These are phyloP conservation scores for Primulina huaijiensis DNA, from an alignment of 257 asterid genomes.

Conservation along the genomic window DNA sequence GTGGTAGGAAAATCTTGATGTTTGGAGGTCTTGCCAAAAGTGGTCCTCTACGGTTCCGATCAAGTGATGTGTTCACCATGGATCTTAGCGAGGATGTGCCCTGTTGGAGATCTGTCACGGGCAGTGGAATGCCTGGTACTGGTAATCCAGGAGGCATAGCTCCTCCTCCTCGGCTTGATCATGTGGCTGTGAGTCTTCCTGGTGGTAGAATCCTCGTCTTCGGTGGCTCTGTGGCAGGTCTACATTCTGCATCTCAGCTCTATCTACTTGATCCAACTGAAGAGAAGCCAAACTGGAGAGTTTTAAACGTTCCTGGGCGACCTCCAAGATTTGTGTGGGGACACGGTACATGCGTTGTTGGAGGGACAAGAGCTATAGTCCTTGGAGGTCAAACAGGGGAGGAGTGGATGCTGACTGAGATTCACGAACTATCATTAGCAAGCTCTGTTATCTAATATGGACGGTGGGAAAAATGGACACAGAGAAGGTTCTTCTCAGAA, in stretches of 20 bases:
- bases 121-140: conserved; percentile 92
- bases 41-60: conserved; percentile 82
- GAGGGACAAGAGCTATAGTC: conserved; percentile 88
- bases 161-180: conserved; percentile 96
- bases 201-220: conserved; percentile 81
- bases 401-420: conserved; percentile 91
- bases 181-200: conserved; percentile 89
- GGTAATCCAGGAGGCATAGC: conserved; percentile 94
- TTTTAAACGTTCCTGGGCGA: conserved; percentile 73
- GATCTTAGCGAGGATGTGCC: conserved; percentile 89
- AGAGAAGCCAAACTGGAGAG: conserved; percentile 97
- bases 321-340: conserved; percentile 97
- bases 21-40: conserved; percentile 85
- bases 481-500: conserved; percentile 21
- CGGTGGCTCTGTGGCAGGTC: conserved; percentile 97
- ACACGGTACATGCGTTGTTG: conserved; percentile 84
- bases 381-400: conserved; percentile 96
- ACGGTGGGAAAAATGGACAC: conserved; percentile 15
- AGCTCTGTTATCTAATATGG: conserved; percentile 42
- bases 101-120: conserved; percentile 86
- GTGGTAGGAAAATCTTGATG: conserved; percentile 84
- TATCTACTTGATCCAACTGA: conserved; percentile 90
- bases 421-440: conserved; percentile 78
- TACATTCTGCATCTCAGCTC: conserved; percentile 93
- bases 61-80: conserved; percentile 93